Evolutionary conservation across 192 early-diverging fungal genomes (phyloP).

Genomic region (Globomyces pollinis-pini): DNA sequence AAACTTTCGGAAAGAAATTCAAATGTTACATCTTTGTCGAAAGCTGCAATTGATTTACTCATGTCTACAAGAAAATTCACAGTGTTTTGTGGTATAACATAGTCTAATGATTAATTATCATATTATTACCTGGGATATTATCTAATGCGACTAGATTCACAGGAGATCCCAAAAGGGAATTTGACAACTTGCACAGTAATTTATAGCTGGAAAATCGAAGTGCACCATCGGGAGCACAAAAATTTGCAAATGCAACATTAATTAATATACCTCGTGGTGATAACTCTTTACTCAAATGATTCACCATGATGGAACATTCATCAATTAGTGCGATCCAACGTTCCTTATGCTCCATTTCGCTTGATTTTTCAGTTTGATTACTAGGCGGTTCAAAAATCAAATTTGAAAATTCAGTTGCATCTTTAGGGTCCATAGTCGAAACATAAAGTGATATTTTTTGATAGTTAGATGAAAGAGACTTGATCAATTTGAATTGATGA

Average conservation of each 20-base stretch:
- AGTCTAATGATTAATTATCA: constrained; percentile 33
- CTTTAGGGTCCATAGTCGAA: no score
- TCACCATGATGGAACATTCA: no score
- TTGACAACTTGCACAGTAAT: neutral
- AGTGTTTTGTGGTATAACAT: constrained; percentile 87
- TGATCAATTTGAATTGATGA: no score
- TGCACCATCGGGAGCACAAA: constrained; percentile 72
- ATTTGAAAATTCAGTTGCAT: no score
- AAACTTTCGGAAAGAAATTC: constrained; percentile 57
- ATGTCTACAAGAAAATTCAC: constrained; percentile 74
- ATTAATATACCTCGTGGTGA: neutral
- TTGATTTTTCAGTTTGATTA: no score
- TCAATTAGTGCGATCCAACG: no score
- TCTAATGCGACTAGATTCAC: constrained; percentile 72
- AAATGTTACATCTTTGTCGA: constrained; percentile 71
- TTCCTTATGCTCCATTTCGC: no score
- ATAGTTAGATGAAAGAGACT: no score
- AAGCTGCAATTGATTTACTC: constrained; percentile 68
- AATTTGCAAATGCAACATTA: constrained; percentile 87
- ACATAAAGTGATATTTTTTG: no score
- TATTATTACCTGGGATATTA: neutral
- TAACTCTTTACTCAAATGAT: neutral
- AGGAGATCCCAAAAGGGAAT: constrained; percentile 82
- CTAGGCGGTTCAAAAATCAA: no score
- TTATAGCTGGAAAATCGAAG: constrained; percentile 75